phyloP scores from a whole-genome alignment of 371 early-diverging fungal genomes.

The Lichtheimia corymbifera region DNA sequence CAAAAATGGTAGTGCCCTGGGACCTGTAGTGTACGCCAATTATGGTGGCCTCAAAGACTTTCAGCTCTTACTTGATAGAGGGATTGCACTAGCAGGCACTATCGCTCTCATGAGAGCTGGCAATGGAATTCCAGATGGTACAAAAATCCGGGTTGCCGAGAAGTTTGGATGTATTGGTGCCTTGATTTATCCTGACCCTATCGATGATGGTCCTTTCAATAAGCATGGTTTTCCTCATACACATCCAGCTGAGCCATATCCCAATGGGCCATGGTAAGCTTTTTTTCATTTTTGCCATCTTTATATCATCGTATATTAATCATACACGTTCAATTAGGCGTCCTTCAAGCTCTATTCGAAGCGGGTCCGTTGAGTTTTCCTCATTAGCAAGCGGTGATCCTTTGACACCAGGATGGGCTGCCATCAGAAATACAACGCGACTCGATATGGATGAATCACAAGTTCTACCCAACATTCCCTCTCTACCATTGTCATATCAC shows the following conservation, averaged over 20 bases:
- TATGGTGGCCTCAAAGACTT: slow-evolving; percentile 68
- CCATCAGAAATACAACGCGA: slow-evolving; percentile 52
- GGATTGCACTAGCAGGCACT: slow-evolving; percentile 48
- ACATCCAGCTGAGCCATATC: slow-evolving; percentile 57
- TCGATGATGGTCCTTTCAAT: slow-evolving; percentile 27
- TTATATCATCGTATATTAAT: background rate
- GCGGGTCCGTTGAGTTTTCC: slow-evolving; percentile 60
- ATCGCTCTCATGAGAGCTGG: slow-evolving; percentile 69
- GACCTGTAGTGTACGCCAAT: slow-evolving; percentile 66
- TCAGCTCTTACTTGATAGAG: slow-evolving; percentile 38
- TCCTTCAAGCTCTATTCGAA: slow-evolving; percentile 53
- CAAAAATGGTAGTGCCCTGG: slow-evolving; percentile 62
- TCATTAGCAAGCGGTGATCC: slow-evolving; percentile 64
- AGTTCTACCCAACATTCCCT: slow-evolving; percentile 60
- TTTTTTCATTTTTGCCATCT: too few species aligned
- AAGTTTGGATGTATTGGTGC: slow-evolving; percentile 58
- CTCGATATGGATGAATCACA: slow-evolving; percentile 46
- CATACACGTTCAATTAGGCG: slow-evolving; percentile 29
- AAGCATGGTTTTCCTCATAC: slow-evolving; percentile 27
- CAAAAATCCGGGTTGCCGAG: slow-evolving; percentile 67
- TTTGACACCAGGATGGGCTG: slow-evolving; percentile 61
- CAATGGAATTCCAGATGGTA: slow-evolving; percentile 54
- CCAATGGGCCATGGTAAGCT: slow-evolving; percentile 61
- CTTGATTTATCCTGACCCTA: slow-evolving; percentile 40
- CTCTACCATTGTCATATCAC: slow-evolving; percentile 65